Evolutionary conservation across 495 filamentous ascomycete species (phyloP).

Genomic region (Aspergillus ellipticus): DNA sequence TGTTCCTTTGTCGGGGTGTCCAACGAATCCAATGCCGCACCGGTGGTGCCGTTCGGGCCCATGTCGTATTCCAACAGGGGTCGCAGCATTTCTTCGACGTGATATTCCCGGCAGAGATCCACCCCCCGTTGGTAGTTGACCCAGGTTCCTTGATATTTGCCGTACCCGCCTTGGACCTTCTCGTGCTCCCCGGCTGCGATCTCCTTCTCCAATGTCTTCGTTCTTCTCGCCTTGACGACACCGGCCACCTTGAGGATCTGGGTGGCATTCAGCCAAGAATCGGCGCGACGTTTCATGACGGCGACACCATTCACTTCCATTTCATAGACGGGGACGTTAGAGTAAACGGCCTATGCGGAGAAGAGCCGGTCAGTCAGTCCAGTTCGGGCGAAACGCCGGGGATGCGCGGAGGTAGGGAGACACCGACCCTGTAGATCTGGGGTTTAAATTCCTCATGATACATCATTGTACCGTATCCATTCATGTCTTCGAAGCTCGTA

Average conservation of each 20-base stretch:
- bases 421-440: constrained; percentile 72
- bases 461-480: constrained; percentile 47
- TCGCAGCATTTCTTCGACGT: constrained; percentile 80
- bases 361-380: constrained; percentile 11
- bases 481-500: constrained; percentile 44
- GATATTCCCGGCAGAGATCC: constrained; percentile 90
- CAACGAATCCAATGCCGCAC: constrained; percentile 55
- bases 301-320: constrained; percentile 91
- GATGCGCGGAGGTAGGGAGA: background rate
- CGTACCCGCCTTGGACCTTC: constrained; percentile 97
- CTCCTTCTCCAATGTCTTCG: constrained; percentile 96
- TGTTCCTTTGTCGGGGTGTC: constrained; percentile 99
- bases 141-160: constrained; percentile 99
- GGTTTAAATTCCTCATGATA: constrained; percentile 56
- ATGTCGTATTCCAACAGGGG: constrained; percentile 88
- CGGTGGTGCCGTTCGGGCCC: constrained; percentile 67
- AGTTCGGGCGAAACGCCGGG: background rate
- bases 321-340: constrained; percentile 91
- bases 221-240: constrained; percentile 93
- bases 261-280: constrained; percentile 92
- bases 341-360: constrained; percentile 76
- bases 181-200: constrained; percentile 94
- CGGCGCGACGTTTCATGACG: constrained; percentile 89
- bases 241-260: constrained; percentile 95
- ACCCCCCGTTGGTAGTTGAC: constrained; percentile 87